phyloP scores from a whole-genome alignment of 768 basidiomycete genomes.

The Trametes elegans region DNA sequence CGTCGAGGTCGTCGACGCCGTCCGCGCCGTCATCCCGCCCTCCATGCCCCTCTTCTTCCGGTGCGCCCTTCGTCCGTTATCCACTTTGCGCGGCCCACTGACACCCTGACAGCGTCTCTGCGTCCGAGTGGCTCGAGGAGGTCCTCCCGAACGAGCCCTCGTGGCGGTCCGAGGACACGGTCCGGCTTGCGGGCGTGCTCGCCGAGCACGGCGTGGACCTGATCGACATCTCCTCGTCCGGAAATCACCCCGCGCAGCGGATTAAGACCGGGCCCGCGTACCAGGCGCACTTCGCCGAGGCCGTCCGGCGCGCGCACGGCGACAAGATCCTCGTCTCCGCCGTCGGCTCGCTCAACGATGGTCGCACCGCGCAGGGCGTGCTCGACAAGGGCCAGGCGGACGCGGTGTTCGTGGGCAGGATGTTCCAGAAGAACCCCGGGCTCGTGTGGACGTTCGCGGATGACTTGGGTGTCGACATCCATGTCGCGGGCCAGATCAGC shows the following conservation, averaged over 20 bases:
- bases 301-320: conserved; percentile 45
- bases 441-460: conserved; percentile 47
- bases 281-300: conserved; percentile 22
- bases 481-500: conserved; percentile 48
- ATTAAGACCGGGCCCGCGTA: conserved; percentile 36
- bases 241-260: conserved; percentile 45
- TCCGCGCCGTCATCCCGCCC: conserved; percentile 56
- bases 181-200: conserved; percentile 56
- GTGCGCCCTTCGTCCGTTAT: conserved; percentile 30
- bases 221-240: conserved; percentile 69
- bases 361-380: conserved; percentile 53
- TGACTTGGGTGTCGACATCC: conserved; percentile 48
- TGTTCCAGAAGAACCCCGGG: conserved; percentile 57
- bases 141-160: conserved; percentile 54
- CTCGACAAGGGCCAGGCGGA: conserved; percentile 60
- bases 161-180: conserved; percentile 71
- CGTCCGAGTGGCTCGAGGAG: conserved; percentile 70
- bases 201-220: conserved; percentile 68
- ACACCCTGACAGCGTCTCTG: conserved; percentile 48
- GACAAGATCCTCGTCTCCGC: conserved; percentile 45
- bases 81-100: neutral
- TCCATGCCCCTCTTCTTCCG: conserved; percentile 72
- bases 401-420: conserved; percentile 33
- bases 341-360: conserved; percentile 57
- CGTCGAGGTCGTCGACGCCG: conserved; percentile 31